Percentiles rank a stretch among this genome's conserved stretches.
phyloP scores from a whole-genome alignment of 257 asterid genomes.

The Solanum neorickii region DNA sequence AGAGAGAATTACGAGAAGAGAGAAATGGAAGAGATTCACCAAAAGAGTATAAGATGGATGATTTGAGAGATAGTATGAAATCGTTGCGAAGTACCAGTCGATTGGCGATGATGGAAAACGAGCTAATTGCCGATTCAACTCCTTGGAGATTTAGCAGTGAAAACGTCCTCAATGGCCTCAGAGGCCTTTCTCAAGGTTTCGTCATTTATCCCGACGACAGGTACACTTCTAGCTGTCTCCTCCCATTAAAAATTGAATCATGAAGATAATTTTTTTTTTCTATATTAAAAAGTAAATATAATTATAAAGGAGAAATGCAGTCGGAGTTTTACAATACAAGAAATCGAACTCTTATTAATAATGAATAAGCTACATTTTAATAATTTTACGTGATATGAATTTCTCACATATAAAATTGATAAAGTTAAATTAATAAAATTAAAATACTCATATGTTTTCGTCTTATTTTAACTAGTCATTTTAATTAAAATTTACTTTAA shows the following conservation, averaged over 20 bases:
- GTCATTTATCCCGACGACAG: constrained; percentile 57
- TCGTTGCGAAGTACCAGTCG: constrained; percentile 30
- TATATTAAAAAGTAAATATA: no score
- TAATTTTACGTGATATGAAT: no score
- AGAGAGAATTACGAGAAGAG: background rate
- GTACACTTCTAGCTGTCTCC: constrained; percentile 6
- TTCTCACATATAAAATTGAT: background rate
- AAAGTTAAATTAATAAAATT: no score
- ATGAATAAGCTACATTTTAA: background rate
- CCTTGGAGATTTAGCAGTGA: constrained; percentile 41
- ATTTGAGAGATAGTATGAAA: constrained; percentile 28
- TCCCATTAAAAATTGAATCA: background rate
- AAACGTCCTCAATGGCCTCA: constrained; percentile 41
- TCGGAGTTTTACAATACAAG: no score
- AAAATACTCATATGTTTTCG: no score
- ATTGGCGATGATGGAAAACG: constrained; percentile 32
- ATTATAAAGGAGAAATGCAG: background rate
- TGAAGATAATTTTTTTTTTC: no score
- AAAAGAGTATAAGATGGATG: constrained; percentile 37
- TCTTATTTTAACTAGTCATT: background rate
- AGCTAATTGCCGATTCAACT: constrained; percentile 18
- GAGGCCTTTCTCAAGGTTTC: constrained; percentile 39
- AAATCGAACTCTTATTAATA: no score
- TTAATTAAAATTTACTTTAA: no score
- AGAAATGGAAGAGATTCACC: background rate